A percentile compares a stretch with the other conserved stretches of the same genome.
These are phyloP conservation scores for Penicillium polonicum DNA, from an alignment of 2,329 filamentous ascomycete genomes.

Conservation along the genomic window DNA sequence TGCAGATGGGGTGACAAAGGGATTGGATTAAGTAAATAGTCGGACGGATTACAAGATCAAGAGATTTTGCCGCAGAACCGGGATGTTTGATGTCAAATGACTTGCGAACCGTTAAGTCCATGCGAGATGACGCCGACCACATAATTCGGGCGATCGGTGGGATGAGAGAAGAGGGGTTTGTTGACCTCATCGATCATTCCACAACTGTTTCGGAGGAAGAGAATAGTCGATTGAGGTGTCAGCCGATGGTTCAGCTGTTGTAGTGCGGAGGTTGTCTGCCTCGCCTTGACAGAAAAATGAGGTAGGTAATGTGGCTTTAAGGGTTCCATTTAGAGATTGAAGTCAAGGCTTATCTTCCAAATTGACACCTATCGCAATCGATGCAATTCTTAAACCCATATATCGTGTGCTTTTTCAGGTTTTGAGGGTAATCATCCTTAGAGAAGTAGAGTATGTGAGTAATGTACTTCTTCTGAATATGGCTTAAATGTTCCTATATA, in stretches of 20 bases:
- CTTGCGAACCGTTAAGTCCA: conserved; percentile 48
- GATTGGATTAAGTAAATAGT: background rate
- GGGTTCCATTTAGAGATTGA: too few species aligned
- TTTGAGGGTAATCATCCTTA: too few species aligned
- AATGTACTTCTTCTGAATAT: background rate
- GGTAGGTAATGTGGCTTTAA: conserved; percentile 36
- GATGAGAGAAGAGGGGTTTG: conserved; percentile 63
- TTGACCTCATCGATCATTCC: conserved; percentile 73
- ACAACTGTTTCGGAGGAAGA: conserved; percentile 36
- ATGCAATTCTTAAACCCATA: background rate
- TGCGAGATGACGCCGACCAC: conserved; percentile 50
- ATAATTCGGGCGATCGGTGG: conserved; percentile 64
- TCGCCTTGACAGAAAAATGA: conserved; percentile 74
- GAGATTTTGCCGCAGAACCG: conserved; percentile 53
- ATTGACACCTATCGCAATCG: background rate
- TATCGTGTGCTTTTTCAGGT: too few species aligned
- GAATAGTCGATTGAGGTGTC: background rate
- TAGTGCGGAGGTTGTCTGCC: conserved; percentile 59
- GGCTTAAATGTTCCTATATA: background rate
- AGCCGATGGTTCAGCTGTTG: conserved; percentile 41
- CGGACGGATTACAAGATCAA: background rate
- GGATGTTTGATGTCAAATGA: conserved; percentile 54
- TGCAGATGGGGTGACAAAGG: conserved; percentile 5
- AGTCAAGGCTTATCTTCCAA: background rate
- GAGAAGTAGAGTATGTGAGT: background rate